Evolutionary conservation across 164 flowering plant species (phyloP).

Genomic region (Protea cynaroides): DNA sequence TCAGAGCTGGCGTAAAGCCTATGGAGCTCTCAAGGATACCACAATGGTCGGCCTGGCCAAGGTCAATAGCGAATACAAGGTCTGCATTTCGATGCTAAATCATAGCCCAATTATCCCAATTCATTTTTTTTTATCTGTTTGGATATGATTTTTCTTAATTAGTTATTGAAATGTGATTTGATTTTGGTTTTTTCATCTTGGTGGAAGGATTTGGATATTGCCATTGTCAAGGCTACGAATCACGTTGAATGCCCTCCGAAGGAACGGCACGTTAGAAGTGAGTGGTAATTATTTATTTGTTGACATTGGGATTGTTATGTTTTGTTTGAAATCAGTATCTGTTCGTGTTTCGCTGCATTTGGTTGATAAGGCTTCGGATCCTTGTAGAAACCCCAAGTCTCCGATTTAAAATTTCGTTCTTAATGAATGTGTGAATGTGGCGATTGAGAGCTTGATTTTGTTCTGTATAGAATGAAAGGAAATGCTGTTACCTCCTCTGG

Average conservation of each 20-base stretch:
- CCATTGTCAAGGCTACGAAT: slow-evolving; percentile 82
- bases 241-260: slow-evolving; percentile 77
- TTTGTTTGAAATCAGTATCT: slow-evolving; percentile 3
- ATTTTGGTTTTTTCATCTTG: slow-evolving; percentile 1
- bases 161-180: slow-evolving; percentile 2
- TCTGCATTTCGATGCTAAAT: slow-evolving; percentile 3
- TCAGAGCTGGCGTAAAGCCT: slow-evolving; percentile 46
- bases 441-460: no score
- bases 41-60: slow-evolving; percentile 56
- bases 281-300: slow-evolving; percentile 16
- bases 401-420: neutral
- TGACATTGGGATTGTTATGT: neutral
- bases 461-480: no score
- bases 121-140: neutral
- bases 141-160: neutral
- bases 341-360: neutral
- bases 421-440: no score
- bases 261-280: slow-evolving; percentile 78
- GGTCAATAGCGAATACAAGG: slow-evolving; percentile 63
- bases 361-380: neutral
- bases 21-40: slow-evolving; percentile 54
- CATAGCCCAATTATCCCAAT: neutral
- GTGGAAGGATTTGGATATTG: slow-evolving; percentile 72
- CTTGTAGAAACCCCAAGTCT: neutral
- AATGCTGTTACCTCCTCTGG: no score